Evolutionary conservation across 352 stramenopile species (phyloP), one percentile per base, ranked within the genome.

Genomic region (Thalassiosira sp.): DNA sequence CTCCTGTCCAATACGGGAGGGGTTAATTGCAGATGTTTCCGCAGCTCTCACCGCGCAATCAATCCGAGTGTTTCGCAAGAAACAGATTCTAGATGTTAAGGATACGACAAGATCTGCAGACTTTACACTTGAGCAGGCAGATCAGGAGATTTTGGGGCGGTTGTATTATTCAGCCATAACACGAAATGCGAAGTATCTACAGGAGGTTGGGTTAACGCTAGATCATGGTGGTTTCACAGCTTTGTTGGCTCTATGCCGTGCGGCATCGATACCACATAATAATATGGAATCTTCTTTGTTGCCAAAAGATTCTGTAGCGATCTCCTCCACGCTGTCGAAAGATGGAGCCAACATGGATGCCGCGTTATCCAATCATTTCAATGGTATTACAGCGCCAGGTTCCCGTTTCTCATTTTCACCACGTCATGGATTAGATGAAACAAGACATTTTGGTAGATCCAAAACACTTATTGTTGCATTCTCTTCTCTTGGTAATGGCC

Each of bases 361-460:
- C 6, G 66, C 66, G 43, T n/a, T 75, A 2, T 75, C 66, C 22
- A 67, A 75, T 61, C 66, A 75, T 52, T 75, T 75, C 20, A 75
- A 75, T 27, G 64, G 28, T 13, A 73, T 73, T 6, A 56, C 35
- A 16, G 56, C 43, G 18, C 18, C 57, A 20, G 67, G 67, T n/a
- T 63, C 57, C 40, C 56, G 67, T 37, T 70, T 76, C 33, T 31
- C 42, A 18, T 76, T 76, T 25, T 76, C 67, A 28, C 67, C 8
- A 33, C 28, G 57, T 0, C 67, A 76, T 48, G 67, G 67, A 40
- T 15, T 76, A 43, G 22, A 33, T 7, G 8, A 25, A 22, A 18
- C 13, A 16, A 31, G 13, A 15, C 11, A 0, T 57, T 20, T 11
- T 18, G 10, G 11, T 31, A 54, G 64, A 49, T 45, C 46, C 24